These are phyloP conservation scores for Phytopythium aichiense DNA, from an alignment of 352 stramenopile genomes.

Conservation along the genomic window DNA sequence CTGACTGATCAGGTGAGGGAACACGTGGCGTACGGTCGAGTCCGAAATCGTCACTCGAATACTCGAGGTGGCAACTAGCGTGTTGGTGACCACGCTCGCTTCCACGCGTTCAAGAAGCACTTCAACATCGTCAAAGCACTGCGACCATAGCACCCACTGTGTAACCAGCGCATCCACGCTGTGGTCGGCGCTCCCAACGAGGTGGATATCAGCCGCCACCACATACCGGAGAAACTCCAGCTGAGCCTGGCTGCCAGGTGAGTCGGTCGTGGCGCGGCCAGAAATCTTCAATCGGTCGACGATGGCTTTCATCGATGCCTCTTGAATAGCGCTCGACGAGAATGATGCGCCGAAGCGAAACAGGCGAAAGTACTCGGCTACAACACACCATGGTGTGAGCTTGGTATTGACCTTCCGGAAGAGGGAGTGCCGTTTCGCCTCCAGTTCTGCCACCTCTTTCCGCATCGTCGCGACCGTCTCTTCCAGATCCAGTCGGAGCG, in stretches of 20 bases:
- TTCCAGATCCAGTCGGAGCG: conserved; percentile 14
- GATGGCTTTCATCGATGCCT: neutral
- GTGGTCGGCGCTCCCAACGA: neutral
- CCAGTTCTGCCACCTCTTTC: conserved; percentile 16
- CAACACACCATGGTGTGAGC: conserved; percentile 2
- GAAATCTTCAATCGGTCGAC: neutral
- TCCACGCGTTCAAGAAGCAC: conserved; percentile 12
- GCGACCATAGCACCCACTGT: conserved; percentile 14
- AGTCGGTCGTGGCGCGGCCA: neutral
- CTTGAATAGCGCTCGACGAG: neutral
- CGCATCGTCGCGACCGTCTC: conserved; percentile 8
- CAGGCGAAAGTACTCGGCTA: conserved; percentile 20
- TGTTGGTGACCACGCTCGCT: neutral
- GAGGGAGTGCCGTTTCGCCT: conserved; percentile 11
- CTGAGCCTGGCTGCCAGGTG: conserved; percentile 1
- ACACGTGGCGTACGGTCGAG: conserved; percentile 12
- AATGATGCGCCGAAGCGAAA: conserved; percentile 12
- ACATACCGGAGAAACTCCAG: conserved; percentile 13
- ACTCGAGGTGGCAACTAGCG: conserved; percentile 1
- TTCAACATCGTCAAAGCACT: conserved; percentile 10
- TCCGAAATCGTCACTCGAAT: conserved; percentile 13
- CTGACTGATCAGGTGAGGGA: conserved; percentile 12
- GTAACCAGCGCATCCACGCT: conserved; percentile 11
- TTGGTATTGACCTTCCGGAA: neutral
- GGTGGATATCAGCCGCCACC: conserved; percentile 8